Evolutionary conservation across 805 yeast species (phyloP).

Genomic region (Pichia membranifaciens): DNA sequence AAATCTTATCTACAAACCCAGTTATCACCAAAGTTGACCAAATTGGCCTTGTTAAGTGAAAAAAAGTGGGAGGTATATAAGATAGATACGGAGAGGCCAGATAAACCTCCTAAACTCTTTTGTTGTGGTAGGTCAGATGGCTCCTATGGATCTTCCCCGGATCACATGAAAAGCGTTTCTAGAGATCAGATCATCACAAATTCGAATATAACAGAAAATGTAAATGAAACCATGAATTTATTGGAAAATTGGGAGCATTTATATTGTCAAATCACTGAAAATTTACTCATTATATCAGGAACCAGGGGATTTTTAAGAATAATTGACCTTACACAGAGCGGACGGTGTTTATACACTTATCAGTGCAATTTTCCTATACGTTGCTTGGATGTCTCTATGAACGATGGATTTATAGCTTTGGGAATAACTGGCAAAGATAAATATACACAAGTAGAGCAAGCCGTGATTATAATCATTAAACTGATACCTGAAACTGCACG

Average conservation of each 20-base stretch:
- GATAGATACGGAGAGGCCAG: slow-evolving; percentile 39
- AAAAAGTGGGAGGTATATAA: slow-evolving; percentile 69
- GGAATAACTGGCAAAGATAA: slow-evolving; percentile 80
- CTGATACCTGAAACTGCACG: slow-evolving; percentile 11
- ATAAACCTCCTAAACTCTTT: slow-evolving; percentile 46
- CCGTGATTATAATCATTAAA: slow-evolving; percentile 56
- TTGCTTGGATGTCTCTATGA: slow-evolving; percentile 65
- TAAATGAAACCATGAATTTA: slow-evolving; percentile 28
- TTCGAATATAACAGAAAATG: slow-evolving; percentile 26
- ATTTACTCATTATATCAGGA: slow-evolving; percentile 61
- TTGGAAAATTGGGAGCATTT: slow-evolving; percentile 54
- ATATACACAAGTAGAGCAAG: slow-evolving; percentile 63
- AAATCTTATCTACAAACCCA: slow-evolving; percentile 50
- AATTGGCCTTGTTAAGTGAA: slow-evolving; percentile 60
- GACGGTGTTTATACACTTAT: slow-evolving; percentile 63
- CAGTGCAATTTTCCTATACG: slow-evolving; percentile 70
- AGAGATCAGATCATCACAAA: slow-evolving; percentile 21
- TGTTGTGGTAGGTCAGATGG: slow-evolving; percentile 69
- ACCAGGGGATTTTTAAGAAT: slow-evolving; percentile 67
- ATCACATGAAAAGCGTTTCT: slow-evolving; percentile 28
- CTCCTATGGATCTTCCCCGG: slow-evolving; percentile 53
- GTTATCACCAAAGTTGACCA: slow-evolving; percentile 57
- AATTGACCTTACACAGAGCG: slow-evolving; percentile 49
- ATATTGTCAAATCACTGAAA: slow-evolving; percentile 53
- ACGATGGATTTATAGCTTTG: slow-evolving; percentile 62